phyloP scores from a whole-genome alignment of 2,329 filamentous ascomycete genomes.

The Apiospora phragmitis region DNA sequence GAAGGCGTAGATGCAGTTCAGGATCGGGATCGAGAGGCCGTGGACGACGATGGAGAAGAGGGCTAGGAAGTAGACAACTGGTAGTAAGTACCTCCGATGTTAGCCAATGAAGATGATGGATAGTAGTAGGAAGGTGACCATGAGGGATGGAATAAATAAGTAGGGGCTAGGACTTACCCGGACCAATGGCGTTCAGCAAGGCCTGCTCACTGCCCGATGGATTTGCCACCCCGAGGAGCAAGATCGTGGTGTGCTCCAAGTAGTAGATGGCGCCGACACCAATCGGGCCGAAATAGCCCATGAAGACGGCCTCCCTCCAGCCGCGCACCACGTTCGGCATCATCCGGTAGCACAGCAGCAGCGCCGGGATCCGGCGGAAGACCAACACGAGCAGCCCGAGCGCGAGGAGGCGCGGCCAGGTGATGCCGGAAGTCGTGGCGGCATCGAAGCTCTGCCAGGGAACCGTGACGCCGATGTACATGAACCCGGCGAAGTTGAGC shows the following conservation, averaged over 20 bases:
- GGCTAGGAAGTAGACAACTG: constrained; percentile 16
- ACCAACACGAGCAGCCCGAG: constrained; percentile 22
- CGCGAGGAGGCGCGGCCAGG: constrained; percentile 18
- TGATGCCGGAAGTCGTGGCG: constrained; percentile 9
- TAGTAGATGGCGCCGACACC: constrained; percentile 29
- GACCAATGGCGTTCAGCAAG: neutral
- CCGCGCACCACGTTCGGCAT: constrained; percentile 19
- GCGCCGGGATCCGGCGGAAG: constrained; percentile 22
- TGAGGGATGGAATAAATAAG: neutral
- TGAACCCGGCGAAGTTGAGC: constrained; percentile 26
- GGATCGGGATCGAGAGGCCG: constrained; percentile 45
- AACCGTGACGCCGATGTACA: constrained; percentile 26
- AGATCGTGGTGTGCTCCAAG: neutral
- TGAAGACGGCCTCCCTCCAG: constrained; percentile 24
- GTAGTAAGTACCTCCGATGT: neutral
- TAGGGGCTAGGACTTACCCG: neutral
- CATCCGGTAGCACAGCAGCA: constrained; percentile 19
- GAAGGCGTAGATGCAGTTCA: constrained; percentile 38
- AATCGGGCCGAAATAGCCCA: constrained; percentile 31
- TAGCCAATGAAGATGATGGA: too few species aligned
- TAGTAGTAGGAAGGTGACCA: too few species aligned
- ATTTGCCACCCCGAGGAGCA: neutral
- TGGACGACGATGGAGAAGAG: constrained; percentile 43
- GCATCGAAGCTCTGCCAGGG: constrained; percentile 23
- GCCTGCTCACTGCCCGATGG: neutral